These are phyloP conservation scores for Alternaria panax DNA, from an alignment of 2,329 filamentous ascomycete genomes.

Conservation along the genomic window DNA sequence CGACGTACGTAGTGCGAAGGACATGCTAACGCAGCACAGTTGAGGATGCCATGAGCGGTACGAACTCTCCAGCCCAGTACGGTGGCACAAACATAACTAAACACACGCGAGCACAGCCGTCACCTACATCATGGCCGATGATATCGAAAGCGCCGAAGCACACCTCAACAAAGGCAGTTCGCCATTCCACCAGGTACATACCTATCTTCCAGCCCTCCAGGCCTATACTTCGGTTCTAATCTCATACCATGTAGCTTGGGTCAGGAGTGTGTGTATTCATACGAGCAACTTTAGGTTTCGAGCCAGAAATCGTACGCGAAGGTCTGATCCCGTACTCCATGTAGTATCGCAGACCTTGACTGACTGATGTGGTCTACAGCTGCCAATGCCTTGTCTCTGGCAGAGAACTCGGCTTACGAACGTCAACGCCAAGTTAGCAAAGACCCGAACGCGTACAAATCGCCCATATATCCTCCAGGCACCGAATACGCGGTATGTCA, in stretches of 20 bases:
- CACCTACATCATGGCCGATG: constrained; percentile 83
- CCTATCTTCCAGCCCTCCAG: background rate
- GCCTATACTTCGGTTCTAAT: background rate
- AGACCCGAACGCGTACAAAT: constrained; percentile 63
- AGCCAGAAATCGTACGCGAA: constrained; percentile 88
- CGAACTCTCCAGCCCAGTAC: constrained; percentile 4
- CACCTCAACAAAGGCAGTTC: constrained; percentile 76
- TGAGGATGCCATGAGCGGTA: constrained; percentile 58
- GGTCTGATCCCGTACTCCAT: constrained; percentile 48
- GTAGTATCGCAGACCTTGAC: background rate
- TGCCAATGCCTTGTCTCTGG: constrained; percentile 72
- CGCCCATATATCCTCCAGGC: constrained; percentile 77
- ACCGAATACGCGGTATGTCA: constrained; percentile 86
- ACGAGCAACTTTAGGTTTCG: constrained; percentile 84
- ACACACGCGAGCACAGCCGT: constrained; percentile 59
- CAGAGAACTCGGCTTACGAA: constrained; percentile 77
- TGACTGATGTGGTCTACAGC: constrained; percentile 58
- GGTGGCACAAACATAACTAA: constrained; percentile 26
- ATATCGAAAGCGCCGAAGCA: constrained; percentile 82
- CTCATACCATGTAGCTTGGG: constrained; percentile 66
- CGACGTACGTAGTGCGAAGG: background rate
- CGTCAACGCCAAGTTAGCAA: constrained; percentile 79
- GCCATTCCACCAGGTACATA: constrained; percentile 77
- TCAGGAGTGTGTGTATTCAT: constrained; percentile 84
- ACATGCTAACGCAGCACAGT: constrained; percentile 45